phyloP scores from a whole-genome alignment of 805 yeast genomes.

The Teunomyces lycoperdinae region DNA sequence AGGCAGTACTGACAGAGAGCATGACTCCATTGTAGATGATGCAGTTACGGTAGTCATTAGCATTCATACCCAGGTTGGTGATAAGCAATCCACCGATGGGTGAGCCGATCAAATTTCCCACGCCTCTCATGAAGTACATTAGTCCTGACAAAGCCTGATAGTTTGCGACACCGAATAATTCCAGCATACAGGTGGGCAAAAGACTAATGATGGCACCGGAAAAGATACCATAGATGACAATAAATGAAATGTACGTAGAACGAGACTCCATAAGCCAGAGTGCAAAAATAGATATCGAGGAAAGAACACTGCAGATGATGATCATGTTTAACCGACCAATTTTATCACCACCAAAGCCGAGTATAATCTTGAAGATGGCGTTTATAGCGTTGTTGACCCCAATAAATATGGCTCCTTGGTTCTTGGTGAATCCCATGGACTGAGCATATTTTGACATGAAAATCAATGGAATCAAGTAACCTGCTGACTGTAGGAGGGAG shows the following conservation, averaged over 20 bases:
- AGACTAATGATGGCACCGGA: conserved; percentile 34
- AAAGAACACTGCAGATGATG: conserved; percentile 14
- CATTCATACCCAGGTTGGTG: conserved; percentile 7
- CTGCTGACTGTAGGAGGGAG: conserved; percentile 31
- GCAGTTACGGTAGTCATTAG: conserved; percentile 21
- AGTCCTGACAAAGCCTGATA: conserved; percentile 32
- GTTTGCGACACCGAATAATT: conserved; percentile 29
- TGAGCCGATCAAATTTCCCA: conserved; percentile 31
- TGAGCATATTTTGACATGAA: conserved; percentile 33
- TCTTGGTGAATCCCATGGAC: conserved; percentile 25
- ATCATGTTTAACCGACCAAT: conserved; percentile 18
- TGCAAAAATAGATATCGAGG: conserved; percentile 15
- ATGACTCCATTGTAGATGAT: conserved; percentile 27
- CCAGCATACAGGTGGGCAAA: conserved; percentile 31
- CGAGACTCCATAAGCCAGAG: conserved; percentile 19
- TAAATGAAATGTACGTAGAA: conserved; percentile 26
- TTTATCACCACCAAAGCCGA: conserved; percentile 17
- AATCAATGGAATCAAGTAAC: conserved; percentile 30
- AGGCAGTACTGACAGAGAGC: conserved; percentile 14
- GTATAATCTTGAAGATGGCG: conserved; percentile 18
- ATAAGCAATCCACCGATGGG: conserved; percentile 35
- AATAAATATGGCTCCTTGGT: conserved; percentile 32
- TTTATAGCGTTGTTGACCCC: conserved; percentile 33
- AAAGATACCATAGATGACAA: conserved; percentile 31
- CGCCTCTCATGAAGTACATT: conserved; percentile 32